phyloP scores from a whole-genome alignment of 2,329 filamentous ascomycete species.

The Claviceps sp. region DNA sequence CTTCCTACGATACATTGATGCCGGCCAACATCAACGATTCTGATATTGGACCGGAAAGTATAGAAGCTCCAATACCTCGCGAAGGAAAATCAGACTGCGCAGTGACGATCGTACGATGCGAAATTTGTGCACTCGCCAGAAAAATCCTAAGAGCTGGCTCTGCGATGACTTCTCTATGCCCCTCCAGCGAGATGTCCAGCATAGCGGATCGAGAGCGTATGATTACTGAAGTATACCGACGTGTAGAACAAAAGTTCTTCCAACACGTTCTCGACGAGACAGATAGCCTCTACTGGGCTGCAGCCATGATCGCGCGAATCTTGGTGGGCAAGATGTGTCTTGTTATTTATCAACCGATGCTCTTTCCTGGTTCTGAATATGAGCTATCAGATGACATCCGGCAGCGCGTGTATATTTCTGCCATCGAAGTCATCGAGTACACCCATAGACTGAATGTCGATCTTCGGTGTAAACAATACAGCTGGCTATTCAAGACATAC shows the following conservation, averaged over 20 bases:
- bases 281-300: conserved; percentile 51
- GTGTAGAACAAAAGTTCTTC: conserved; percentile 42
- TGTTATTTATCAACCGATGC: conserved; percentile 61
- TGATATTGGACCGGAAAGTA: conserved; percentile 32
- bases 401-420: conserved; percentile 56
- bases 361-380: conserved; percentile 43
- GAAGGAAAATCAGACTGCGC: conserved; percentile 41
- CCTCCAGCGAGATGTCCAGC: conserved; percentile 16
- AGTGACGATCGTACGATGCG: conserved; percentile 33
- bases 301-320: conserved; percentile 53
- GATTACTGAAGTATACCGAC: conserved; percentile 38
- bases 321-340: conserved; percentile 70
- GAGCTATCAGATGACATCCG: conserved; percentile 48
- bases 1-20: conserved; percentile 32
- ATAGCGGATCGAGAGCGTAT: conserved; percentile 27
- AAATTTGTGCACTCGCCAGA: conserved; percentile 31
- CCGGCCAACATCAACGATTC: conserved; percentile 38
- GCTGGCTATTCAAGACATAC: conserved; percentile 38
- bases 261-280: conserved; percentile 33
- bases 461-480: conserved; percentile 28
- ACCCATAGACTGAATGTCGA: conserved; percentile 53
- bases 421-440: conserved; percentile 62
- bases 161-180: conserved; percentile 18
- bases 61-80: conserved; percentile 31
- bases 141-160: conserved; percentile 21